Evolutionary conservation across 495 filamentous ascomycete species (phyloP).

Genomic region (Xylaria sp.): DNA sequence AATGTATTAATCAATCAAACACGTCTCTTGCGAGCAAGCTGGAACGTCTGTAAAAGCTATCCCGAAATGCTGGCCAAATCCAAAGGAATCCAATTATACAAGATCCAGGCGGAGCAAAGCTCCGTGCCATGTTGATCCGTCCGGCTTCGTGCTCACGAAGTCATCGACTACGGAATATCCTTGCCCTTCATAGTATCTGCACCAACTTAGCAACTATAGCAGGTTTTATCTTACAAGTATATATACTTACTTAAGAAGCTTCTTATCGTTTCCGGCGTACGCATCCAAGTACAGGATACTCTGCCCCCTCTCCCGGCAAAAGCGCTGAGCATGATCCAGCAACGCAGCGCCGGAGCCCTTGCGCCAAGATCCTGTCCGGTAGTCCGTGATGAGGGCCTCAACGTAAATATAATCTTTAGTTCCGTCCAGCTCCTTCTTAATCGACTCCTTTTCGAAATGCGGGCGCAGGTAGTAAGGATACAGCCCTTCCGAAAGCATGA

Average conservation of each 20-base stretch:
- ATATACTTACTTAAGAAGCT: constrained; percentile 17
- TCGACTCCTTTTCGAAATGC: neutral
- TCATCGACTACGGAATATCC: constrained; percentile 9
- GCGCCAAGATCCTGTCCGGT: neutral
- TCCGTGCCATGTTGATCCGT: constrained; percentile 10
- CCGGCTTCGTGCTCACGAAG: neutral
- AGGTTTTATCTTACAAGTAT: neutral
- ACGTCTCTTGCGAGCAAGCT: neutral
- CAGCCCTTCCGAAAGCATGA: constrained; percentile 19
- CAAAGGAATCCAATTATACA: neutral
- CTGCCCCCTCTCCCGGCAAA: constrained; percentile 3
- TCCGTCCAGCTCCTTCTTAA: constrained; percentile 18
- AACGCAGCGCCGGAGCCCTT: constrained; percentile 20
- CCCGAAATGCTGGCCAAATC: neutral
- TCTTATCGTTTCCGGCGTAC: constrained; percentile 12
- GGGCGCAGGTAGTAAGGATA: neutral
- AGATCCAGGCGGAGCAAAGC: constrained; percentile 9
- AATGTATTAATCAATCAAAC: neutral
- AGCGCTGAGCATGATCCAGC: constrained; percentile 1
- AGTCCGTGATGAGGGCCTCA: constrained; percentile 20
- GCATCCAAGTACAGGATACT: neutral
- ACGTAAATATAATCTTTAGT: constrained; percentile 16
- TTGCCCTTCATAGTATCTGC: constrained; percentile 14
- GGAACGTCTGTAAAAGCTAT: neutral
- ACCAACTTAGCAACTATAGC: constrained; percentile 1